Conservation (phyloP, 257 asterid species). For the Fraxinus cuspidata region DNA sequence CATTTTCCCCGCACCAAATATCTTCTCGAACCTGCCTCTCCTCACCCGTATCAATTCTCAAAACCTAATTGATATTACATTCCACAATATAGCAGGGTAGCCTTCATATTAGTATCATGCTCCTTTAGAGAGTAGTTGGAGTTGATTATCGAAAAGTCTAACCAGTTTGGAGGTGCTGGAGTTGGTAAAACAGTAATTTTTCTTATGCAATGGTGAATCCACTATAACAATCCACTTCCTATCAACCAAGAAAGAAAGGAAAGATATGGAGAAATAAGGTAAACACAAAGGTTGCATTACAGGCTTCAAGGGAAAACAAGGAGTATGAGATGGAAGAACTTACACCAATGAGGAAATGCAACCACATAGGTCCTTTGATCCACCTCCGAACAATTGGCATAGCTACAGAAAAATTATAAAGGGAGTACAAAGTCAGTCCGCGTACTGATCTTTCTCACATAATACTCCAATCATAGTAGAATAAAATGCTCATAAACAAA, state of each 20-base stretch:
- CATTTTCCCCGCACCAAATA: background rate
- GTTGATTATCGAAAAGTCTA: background rate
- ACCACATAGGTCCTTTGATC: slow-evolving; percentile 92
- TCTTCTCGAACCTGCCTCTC: background rate
- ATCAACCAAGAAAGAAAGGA: slow-evolving; percentile 6
- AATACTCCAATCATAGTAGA: background rate
- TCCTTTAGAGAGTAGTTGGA: background rate
- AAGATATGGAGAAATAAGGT: slow-evolving; percentile 5
- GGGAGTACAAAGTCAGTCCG: slow-evolving; percentile 11
- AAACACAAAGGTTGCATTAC: background rate
- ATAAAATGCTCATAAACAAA: background rate
- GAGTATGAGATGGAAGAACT: slow-evolving; percentile 27
- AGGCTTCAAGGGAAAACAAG: slow-evolving; percentile 14
- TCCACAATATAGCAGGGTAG: background rate
- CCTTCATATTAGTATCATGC: background rate
- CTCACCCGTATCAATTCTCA: background rate
- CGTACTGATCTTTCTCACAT: background rate
- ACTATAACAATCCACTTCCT: background rate
- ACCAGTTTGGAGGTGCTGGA: background rate
- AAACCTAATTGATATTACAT: background rate
- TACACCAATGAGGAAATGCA: slow-evolving; percentile 90
- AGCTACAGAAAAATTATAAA: slow-evolving; percentile 44
- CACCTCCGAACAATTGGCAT: slow-evolving; percentile 79
- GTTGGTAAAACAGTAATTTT: no score
- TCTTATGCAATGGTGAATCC: background rate